Base-by-base conservation (phyloP, 2,329 filamentous ascomycete genomes). In the Cladosporium sp. region DNA sequence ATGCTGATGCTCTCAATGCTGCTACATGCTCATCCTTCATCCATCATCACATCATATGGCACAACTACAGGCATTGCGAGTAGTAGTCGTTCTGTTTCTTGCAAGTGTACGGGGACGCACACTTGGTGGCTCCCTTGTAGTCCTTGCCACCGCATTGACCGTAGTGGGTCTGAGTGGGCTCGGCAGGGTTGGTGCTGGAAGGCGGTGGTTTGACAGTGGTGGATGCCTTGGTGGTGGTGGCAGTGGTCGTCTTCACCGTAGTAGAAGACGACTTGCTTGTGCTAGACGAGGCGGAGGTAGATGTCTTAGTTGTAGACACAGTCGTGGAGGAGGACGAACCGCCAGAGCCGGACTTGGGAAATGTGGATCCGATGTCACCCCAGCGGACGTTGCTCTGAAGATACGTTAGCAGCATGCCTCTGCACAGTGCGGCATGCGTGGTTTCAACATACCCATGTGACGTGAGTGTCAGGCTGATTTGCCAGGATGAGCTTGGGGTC, bases 331-430 rank as follows among this genome's bases (percentile, higher is more conserved):
- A 47, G 25, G 43, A 47, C 7, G 22, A n/a, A 15, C 28, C 15
- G 25, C 40, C 20, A 7, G 25, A 40, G 25, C 37, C 38, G 19
- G 38, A 25, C 38, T 55, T 43, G 38, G 38, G 51, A 38, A 55
- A 43, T 20, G 56, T 85, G 17, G 80, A 81, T 3, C 78, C 82
- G 66, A 86, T 82, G 63, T 85, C 83, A 15, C 83, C 83, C 78
- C 82, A 84, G 64, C 78, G 78, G 63, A 86, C 80, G 64, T 84
- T 79, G 63, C 77, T 80, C 64, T 47, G 43, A n/a, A 47, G 8
- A 30, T 5, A 8, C 4, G 11, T 50, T 37, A 50, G 47, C 30
- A 4, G 4, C 2, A 15, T 5, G 1, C 9, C 17, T 22, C 14
- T 20, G 17, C 6, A 5, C 38, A 34, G 7, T 12, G 9, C 9